A percentile compares a stretch with the other conserved stretches of the same genome.
Conservation (phyloP, 805 yeast species). For the Nadsonia fulvescens region DNA sequence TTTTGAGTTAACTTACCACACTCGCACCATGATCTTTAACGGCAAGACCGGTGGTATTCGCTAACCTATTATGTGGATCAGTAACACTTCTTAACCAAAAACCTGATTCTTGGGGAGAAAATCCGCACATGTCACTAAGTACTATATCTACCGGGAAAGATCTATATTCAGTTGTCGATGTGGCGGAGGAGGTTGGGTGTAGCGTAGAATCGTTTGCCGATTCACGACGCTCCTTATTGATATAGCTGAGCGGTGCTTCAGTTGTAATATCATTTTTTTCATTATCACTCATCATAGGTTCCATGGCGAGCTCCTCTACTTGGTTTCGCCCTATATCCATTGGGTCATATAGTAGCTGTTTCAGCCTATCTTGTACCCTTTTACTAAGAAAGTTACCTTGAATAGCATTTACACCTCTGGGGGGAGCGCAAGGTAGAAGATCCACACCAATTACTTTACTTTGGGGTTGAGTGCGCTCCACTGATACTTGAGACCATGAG, state of each 20-base stretch:
- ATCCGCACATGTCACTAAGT: constrained; percentile 72
- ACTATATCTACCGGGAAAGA: constrained; percentile 44
- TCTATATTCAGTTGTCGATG: too few species aligned
- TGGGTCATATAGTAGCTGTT: constrained; percentile 12
- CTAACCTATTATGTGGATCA: constrained; percentile 77
- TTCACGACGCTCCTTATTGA: constrained; percentile 18
- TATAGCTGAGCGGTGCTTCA: constrained; percentile 7
- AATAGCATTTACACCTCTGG: constrained; percentile 56
- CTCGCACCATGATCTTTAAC: constrained; percentile 70
- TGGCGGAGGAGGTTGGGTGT: too few species aligned
- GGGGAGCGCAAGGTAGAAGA: constrained; percentile 61
- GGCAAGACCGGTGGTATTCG: constrained; percentile 71
- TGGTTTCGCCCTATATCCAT: constrained; percentile 12
- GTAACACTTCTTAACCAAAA: constrained; percentile 51
- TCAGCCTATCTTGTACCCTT: constrained; percentile 20
- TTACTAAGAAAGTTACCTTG: constrained; percentile 74
- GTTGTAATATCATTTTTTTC: constrained; percentile 5
- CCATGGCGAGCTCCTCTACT: constrained; percentile 11
- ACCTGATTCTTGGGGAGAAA: constrained; percentile 28
- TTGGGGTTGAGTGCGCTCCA: constrained; percentile 28
- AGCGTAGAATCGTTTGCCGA: too few species aligned
- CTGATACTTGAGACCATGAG: constrained; percentile 82
- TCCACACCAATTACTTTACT: constrained; percentile 69
- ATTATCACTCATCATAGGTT: constrained; percentile 5
- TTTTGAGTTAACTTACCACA: constrained; percentile 40